Evolutionary conservation across 2,329 filamentous ascomycete species (phyloP).

Genomic region (Pseudocercospora musae): DNA sequence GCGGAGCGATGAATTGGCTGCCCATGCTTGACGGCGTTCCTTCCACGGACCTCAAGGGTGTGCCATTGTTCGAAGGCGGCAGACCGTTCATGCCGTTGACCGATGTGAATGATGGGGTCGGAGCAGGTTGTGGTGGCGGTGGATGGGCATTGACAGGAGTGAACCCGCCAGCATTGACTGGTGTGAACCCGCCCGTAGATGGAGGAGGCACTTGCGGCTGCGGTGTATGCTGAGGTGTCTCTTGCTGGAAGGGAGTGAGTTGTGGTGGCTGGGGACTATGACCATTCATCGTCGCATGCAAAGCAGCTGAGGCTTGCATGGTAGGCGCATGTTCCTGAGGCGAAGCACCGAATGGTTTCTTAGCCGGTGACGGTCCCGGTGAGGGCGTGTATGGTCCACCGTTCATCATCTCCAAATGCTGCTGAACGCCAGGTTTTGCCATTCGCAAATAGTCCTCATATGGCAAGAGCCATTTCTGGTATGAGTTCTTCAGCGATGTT

Average conservation of each 20-base stretch:
- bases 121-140: conserved; percentile 28
- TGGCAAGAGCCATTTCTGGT: conserved; percentile 92
- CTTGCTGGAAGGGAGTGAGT: conserved; percentile 43
- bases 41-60: conserved; percentile 22
- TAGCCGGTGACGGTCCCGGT: conserved; percentile 72
- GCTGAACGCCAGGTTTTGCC: conserved; percentile 93
- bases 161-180: conserved; percentile 65
- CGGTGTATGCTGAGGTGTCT: conserved; percentile 32
- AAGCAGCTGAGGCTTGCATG: conserved; percentile 53
- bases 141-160: conserved; percentile 61
- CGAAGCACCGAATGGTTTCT: conserved; percentile 48
- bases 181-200: conserved; percentile 67
- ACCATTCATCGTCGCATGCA: conserved; percentile 54
- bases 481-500: conserved; percentile 96
- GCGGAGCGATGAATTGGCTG: conserved; percentile 22
- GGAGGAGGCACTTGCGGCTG: conserved; percentile 46
- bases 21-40: conserved; percentile 52
- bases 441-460: conserved; percentile 92
- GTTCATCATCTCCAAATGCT: conserved; percentile 89
- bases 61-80: conserved; percentile 24
- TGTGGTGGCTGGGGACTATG: conserved; percentile 23
- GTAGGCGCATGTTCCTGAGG: conserved; percentile 64
- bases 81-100: conserved; percentile 54
- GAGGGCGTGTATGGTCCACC: conserved; percentile 83
- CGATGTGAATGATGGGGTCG: conserved; percentile 51